Evolutionary conservation across 2,329 filamentous ascomycete genomes (phyloP).

Genomic region (Cladobotryum mycophilum): DNA sequence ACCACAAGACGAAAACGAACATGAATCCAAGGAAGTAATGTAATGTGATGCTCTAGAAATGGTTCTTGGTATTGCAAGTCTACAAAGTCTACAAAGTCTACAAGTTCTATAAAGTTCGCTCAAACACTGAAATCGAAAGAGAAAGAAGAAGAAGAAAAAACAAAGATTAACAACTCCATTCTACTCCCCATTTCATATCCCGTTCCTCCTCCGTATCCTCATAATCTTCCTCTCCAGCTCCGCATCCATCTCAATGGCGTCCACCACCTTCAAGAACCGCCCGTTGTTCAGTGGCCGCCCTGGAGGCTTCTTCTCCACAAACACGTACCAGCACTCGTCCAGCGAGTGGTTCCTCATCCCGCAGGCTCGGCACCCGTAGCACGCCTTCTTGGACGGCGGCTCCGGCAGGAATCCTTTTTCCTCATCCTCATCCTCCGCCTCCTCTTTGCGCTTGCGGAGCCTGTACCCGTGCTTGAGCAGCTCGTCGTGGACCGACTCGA

Average conservation of each 20-base stretch:
- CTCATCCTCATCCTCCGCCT: neutral
- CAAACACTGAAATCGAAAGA: too few species aligned
- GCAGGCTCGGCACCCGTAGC: conserved; percentile 6
- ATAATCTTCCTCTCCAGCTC: neutral
- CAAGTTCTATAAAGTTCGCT: too few species aligned
- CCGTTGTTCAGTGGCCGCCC: conserved; percentile 5
- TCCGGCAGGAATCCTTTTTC: neutral
- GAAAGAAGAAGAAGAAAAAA: too few species aligned
- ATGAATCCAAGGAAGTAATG: neutral
- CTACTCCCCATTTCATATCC: too few species aligned
- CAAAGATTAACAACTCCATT: too few species aligned
- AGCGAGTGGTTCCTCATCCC: conserved; percentile 8
- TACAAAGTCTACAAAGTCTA: too few species aligned
- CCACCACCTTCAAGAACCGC: conserved; percentile 3
- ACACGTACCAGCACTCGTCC: conserved; percentile 10
- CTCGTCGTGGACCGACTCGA: too few species aligned
- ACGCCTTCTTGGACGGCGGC: neutral
- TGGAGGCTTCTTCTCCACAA: conserved; percentile 4
- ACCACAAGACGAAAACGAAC: too few species aligned
- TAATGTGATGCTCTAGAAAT: too few species aligned
- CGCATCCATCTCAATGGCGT: conserved; percentile 3
- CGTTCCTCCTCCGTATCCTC: too few species aligned
- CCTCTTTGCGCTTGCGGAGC: neutral
- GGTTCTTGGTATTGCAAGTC: too few species aligned
- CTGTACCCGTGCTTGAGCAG: too few species aligned